Evolutionary conservation across 805 yeast species (phyloP), one percentile per base, ranked within the genome.

Genomic region (Zygosaccharomyces rouxii): DNA sequence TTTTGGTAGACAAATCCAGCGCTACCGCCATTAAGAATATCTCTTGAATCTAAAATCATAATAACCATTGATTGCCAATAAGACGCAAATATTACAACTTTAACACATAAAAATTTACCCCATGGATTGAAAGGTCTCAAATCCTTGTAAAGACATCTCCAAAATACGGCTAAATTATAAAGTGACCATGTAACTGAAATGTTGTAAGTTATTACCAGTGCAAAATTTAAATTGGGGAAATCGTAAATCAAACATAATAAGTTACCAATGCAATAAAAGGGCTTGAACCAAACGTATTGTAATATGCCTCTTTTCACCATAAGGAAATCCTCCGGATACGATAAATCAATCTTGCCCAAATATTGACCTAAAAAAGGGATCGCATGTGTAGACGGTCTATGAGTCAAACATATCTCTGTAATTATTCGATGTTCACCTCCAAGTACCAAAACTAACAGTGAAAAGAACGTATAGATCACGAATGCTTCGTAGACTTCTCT

Each of bases 221-320:
- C 43, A 10, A 80, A 70, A 55, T 80, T 67, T 47, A 76, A 71
- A 46, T 77, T 76, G 21, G 76, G 77, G 44, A 72, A 58, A 0
- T 81, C 79, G 13, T 72, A 49, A 0, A 75, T 51, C 51, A 80
- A 78, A 26, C 79, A 67, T 3, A 35, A 77, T 46, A 21, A 78
- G 63, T 22, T 76, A 72, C n/a, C 69, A 10, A 82, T 50, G 51
- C 89, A 84, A n/a, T 90, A 73, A 11, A 88, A 51, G 0, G 97
- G 97, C 59, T 95, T 90, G 51, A 90, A 66, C 97, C 97, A 94
- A 6, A 92, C 96, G 62, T 92, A 94, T 66, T 94, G 99, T 44
- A 94, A 69, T 5, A 94, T 83, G 1, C 95, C 92, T 51, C 96
- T 71, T 60, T 94, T 94, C 43, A 94, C 80, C 16, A 69, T 69